Evolutionary conservation across 2,329 filamentous ascomycete species (phyloP).

Genomic region (Aaosphaeria arxii): DNA sequence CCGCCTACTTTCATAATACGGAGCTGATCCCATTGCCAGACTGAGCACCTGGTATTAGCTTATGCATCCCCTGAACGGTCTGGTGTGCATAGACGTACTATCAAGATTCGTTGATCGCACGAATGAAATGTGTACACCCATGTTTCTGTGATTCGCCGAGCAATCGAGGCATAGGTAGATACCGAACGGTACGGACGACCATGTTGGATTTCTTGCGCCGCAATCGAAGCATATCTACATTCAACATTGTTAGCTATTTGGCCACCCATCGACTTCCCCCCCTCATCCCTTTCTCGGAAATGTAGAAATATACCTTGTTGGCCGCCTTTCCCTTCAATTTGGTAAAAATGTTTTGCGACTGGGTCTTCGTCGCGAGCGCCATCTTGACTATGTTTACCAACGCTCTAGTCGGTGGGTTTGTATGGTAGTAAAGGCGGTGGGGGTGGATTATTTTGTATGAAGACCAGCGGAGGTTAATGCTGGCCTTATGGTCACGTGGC

Average conservation of each 20-base stretch:
- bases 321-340: constrained; percentile 92
- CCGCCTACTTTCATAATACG: constrained; percentile 97
- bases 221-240: constrained; percentile 95
- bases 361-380: constrained; percentile 77
- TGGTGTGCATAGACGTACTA: constrained; percentile 59
- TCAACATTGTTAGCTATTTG: constrained; percentile 12
- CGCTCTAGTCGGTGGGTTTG: constrained; percentile 1
- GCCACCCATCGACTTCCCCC: constrained; percentile 15
- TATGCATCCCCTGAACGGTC: constrained; percentile 47
- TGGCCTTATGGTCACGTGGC: neutral
- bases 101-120: constrained; percentile 98
- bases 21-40: constrained; percentile 98
- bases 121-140: constrained; percentile 98
- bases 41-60: constrained; percentile 32
- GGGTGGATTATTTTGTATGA: neutral
- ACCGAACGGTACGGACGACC: constrained; percentile 94
- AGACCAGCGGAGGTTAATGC: neutral
- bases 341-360: constrained; percentile 97
- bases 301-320: constrained; percentile 70
- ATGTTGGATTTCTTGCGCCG: constrained; percentile 94
- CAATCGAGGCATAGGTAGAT: constrained; percentile 99
- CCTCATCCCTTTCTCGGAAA: constrained; percentile 1
- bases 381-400: constrained; percentile 38
- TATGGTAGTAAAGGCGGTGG: neutral
- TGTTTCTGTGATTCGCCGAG: constrained; percentile 93